A percentile compares a stretch with the other conserved stretches of the same genome.
phyloP scores from a whole-genome alignment of 1,139 yeast genomes.

The Neolecta irregularis region DNA sequence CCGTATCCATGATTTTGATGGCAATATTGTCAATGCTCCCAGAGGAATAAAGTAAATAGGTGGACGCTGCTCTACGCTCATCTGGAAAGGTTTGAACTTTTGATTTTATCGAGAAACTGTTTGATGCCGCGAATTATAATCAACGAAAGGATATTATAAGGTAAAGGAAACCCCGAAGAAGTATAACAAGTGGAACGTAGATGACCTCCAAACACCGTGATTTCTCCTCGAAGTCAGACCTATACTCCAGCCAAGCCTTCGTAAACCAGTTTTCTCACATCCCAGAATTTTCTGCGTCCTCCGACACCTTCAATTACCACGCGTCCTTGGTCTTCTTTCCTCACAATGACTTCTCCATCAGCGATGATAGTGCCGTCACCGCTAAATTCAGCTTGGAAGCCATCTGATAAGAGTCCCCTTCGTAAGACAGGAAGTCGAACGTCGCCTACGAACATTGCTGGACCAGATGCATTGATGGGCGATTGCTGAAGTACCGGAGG shows the following conservation, averaged over 20 bases:
- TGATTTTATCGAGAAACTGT: too few relatives aligned
- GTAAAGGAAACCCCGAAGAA: too few relatives aligned
- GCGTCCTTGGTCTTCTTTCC: conserved; percentile 69
- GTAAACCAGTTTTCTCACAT: conserved; percentile 52
- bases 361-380: conserved; percentile 89
- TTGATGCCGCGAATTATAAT: too few relatives aligned
- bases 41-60: too few relatives aligned
- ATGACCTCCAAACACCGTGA: too few relatives aligned
- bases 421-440: conserved; percentile 69
- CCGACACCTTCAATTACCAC: conserved; percentile 75
- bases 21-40: too few relatives aligned
- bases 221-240: too few relatives aligned
- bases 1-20: too few relatives aligned
- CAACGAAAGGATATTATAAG: too few relatives aligned
- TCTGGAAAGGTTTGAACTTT: too few relatives aligned
- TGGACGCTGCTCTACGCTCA: too few relatives aligned
- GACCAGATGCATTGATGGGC: conserved; percentile 26
- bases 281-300: conserved; percentile 59
- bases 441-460: conserved; percentile 77
- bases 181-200: too few relatives aligned
- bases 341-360: conserved; percentile 57
- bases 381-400: conserved; percentile 69
- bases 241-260: conserved; percentile 11
- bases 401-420: conserved; percentile 39
- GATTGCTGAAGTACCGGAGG: conserved; percentile 21